Evolutionary conservation across 352 stramenopile genomes (phyloP).

Genomic region (Phytophthora pluvialis): DNA sequence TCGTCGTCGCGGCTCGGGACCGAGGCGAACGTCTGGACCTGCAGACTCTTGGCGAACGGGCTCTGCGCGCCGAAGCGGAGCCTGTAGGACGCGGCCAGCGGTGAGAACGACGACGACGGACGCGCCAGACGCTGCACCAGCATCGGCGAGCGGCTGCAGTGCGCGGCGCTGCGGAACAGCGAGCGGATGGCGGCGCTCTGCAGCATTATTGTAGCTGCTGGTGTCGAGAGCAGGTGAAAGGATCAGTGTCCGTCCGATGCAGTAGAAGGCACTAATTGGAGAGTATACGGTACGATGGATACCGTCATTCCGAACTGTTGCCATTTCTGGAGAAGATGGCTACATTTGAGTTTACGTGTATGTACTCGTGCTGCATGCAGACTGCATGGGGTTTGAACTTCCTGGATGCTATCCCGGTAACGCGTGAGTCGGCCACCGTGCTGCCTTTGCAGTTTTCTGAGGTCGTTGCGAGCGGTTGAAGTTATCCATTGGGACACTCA

Average conservation of each 20-base stretch:
- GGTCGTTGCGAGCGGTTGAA: too few species aligned
- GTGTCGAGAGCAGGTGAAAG: background rate
- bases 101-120: slow-evolving; percentile 26
- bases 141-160: slow-evolving; percentile 22
- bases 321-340: background rate
- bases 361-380: too few species aligned
- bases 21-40: slow-evolving; percentile 65
- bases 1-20: slow-evolving; percentile 38
- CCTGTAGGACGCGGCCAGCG: slow-evolving; percentile 21
- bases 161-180: slow-evolving; percentile 30
- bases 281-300: background rate
- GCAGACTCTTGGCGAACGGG: slow-evolving; percentile 36
- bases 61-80: slow-evolving; percentile 22
- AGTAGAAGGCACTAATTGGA: background rate
- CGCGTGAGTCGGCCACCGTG: too few species aligned
- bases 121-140: slow-evolving; percentile 27
- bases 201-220: slow-evolving; percentile 21
- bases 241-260: background rate
- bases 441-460: too few species aligned
- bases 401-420: too few species aligned
- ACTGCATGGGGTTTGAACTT: too few species aligned
- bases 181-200: slow-evolving; percentile 37
- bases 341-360: too few species aligned
- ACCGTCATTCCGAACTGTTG: slow-evolving; percentile 11
- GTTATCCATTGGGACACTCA: too few species aligned